Conservation (phyloP, 345 rosid genomes). For the Dipteronia sinensis region DNA sequence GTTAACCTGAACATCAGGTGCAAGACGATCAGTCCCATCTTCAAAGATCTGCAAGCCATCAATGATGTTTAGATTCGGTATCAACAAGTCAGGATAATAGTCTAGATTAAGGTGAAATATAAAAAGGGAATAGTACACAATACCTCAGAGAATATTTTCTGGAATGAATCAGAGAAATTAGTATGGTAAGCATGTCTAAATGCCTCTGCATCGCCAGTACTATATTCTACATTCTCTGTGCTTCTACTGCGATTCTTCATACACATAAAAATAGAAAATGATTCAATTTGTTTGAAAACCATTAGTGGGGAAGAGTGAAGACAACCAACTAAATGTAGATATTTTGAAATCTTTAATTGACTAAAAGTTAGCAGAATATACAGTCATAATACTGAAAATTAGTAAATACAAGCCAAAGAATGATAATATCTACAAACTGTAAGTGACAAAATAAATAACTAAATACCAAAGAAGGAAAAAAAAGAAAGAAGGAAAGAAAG, state of each 20-base stretch:
- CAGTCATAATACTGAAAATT: neutral
- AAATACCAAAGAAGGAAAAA: neutral
- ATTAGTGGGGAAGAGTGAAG: neutral
- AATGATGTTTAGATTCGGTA: constrained; percentile 22
- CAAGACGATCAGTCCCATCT: constrained; percentile 44
- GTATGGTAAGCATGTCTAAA: constrained; percentile 52
- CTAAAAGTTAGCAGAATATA: neutral
- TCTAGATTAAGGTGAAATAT: constrained; percentile 9
- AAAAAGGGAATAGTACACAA: neutral
- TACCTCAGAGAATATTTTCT: constrained; percentile 88
- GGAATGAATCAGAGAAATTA: constrained; percentile 88
- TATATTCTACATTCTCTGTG: constrained; percentile 52
- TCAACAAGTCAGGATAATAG: constrained; percentile 17
- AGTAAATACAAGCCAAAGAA: neutral
- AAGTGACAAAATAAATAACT: constrained; percentile 6
- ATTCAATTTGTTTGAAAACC: constrained; percentile 20
- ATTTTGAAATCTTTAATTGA: neutral
- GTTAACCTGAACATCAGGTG: constrained; percentile 73
- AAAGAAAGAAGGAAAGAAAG: neutral
- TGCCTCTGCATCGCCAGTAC: constrained; percentile 51
- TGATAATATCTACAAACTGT: neutral
- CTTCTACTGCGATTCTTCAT: constrained; percentile 44
- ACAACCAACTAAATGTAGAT: neutral
- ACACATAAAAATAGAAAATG: constrained; percentile 13
- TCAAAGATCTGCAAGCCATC: constrained; percentile 69